Percentiles rank a stretch among this genome's conserved stretches.
phyloP scores from a whole-genome alignment of 2,329 filamentous ascomycete genomes.

The Colletotrichum simmondsii region DNA sequence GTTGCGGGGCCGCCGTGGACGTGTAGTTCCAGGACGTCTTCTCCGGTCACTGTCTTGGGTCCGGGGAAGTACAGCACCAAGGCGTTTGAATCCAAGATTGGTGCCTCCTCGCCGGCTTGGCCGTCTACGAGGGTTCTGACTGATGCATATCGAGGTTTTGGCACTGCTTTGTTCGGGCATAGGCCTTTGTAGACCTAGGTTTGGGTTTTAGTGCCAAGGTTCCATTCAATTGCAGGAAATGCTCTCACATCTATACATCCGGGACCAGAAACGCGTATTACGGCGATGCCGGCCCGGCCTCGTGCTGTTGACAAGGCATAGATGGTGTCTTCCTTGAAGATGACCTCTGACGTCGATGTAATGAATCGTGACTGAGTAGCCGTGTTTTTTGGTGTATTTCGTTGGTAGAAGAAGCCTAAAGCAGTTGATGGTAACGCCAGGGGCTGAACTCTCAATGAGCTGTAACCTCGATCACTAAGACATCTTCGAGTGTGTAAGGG shows the following conservation, averaged over 20 bases:
- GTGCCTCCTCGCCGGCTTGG: constrained; percentile 37
- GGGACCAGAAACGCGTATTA: constrained; percentile 87
- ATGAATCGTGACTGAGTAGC: background rate
- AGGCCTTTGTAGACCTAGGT: constrained; percentile 61
- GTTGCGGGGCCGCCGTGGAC: constrained; percentile 93
- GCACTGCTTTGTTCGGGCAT: constrained; percentile 58
- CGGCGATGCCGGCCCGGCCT: constrained; percentile 89
- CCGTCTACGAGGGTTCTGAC: constrained; percentile 79
- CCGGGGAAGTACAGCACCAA: constrained; percentile 85
- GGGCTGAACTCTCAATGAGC: background rate
- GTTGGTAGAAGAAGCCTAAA: background rate
- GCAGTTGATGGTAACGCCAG: background rate
- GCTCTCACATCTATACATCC: constrained; percentile 72
- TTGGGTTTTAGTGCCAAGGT: background rate
- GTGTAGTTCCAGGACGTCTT: constrained; percentile 92
- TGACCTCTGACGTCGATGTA: background rate
- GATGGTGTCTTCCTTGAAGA: constrained; percentile 71
- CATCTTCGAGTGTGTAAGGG: constrained; percentile 10
- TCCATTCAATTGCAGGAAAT: no score
- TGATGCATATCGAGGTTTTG: constrained; percentile 68
- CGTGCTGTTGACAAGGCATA: constrained; percentile 91
- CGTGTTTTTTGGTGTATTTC: no score
- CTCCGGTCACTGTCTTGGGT: constrained; percentile 88
- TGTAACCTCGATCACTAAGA: constrained; percentile 16
- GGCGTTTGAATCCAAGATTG: constrained; percentile 82